Evolutionary conservation across 2,329 filamentous ascomycete species (phyloP).

Genomic region (Pseudopithomyces maydicus): DNA sequence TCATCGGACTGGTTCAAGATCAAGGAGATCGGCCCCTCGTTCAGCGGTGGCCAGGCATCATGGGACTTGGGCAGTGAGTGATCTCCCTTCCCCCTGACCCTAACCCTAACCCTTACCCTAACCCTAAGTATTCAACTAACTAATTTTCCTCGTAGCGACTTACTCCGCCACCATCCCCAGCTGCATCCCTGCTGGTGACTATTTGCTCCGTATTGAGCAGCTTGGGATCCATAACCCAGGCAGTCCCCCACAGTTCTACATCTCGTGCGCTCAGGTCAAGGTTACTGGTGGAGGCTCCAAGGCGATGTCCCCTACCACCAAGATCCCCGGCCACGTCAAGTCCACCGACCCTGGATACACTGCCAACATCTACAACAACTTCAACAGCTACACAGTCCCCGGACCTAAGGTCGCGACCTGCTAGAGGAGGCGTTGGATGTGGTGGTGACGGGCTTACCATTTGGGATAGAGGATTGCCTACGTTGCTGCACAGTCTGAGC

Average conservation of each 20-base stretch:
- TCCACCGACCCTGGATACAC: constrained; percentile 42
- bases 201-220: constrained; percentile 56
- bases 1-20: constrained; percentile 47
- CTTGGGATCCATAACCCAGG: constrained; percentile 53
- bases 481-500: not conserved
- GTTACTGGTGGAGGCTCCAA: constrained; percentile 46
- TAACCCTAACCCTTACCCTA: no score
- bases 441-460: not conserved
- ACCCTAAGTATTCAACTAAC: not conserved
- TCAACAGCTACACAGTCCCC: constrained; percentile 43
- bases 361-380: constrained; percentile 46
- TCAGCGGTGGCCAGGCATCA: constrained; percentile 37
- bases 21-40: constrained; percentile 46
- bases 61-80: constrained; percentile 41
- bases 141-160: constrained; percentile 27
- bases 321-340: constrained; percentile 45
- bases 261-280: constrained; percentile 54
- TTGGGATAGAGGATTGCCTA: not conserved
- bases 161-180: constrained; percentile 48
- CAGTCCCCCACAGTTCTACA: constrained; percentile 37
- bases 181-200: constrained; percentile 50
- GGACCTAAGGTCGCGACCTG: constrained; percentile 45
- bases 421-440: constrained; percentile 20
- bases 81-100: not conserved
- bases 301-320: constrained; percentile 26